phyloP scores from a whole-genome alignment of 73 alveolate genomes.

The Paramecium bursaria region DNA sequence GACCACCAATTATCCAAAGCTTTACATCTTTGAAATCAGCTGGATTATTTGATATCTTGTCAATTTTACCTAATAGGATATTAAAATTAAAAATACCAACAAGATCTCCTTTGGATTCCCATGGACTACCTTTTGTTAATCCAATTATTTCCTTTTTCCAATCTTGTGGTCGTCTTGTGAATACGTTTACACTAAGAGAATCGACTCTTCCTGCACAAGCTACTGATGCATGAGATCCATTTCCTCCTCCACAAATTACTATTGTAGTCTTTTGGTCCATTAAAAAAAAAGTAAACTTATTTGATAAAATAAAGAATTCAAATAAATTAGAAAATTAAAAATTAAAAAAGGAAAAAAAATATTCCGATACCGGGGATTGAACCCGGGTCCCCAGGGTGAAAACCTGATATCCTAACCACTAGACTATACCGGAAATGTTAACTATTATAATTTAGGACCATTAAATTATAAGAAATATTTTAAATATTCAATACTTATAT shows the following conservation, averaged over 20 bases:
- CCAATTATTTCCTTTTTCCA: constrained; percentile 72
- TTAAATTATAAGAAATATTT: too few relatives aligned
- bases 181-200: constrained; percentile 74
- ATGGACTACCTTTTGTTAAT: constrained; percentile 75
- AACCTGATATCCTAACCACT: constrained; percentile 68
- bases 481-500: too few relatives aligned
- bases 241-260: constrained; percentile 83
- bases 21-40: constrained; percentile 78
- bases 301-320: neutral
- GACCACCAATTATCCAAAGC: constrained; percentile 80
- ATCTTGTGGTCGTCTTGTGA: constrained; percentile 79
- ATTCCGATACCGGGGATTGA: constrained; percentile 68
- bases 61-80: constrained; percentile 66
- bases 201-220: constrained; percentile 77
- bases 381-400: constrained; percentile 71
- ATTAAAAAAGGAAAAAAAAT: neutral
- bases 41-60: constrained; percentile 76
- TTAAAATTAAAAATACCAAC: constrained; percentile 29
- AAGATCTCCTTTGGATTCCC: constrained; percentile 81
- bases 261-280: constrained; percentile 36
- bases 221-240: constrained; percentile 82
- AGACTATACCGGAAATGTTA: constrained; percentile 65
- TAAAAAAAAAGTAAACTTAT: constrained; percentile 18
- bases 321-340: neutral
- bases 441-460: too few relatives aligned